Percentiles rank a stretch among this genome's conserved stretches.
These are phyloP conservation scores for Fomitiporia mediterranea DNA, from an alignment of 1,284 basidiomycete genomes.

Conservation along the genomic window DNA sequence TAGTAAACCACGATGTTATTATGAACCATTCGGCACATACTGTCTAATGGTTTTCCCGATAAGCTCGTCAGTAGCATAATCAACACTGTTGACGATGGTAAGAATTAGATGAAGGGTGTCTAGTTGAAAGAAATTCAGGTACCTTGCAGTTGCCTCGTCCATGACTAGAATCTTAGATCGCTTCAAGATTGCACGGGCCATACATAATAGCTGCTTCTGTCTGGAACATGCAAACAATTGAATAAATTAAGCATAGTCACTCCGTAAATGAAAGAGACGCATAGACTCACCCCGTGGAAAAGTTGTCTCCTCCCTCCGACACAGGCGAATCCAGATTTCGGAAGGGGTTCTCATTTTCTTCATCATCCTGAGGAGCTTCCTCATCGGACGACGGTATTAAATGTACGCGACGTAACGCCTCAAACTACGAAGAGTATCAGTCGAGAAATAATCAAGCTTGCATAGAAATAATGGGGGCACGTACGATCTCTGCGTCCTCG, in stretches of 20 bases:
- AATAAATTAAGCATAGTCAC: background rate
- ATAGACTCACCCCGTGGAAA: constrained; percentile 75
- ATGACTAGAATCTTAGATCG: constrained; percentile 55
- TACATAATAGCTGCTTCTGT: constrained; percentile 61
- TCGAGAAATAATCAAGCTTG: too few species aligned
- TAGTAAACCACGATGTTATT: too few species aligned
- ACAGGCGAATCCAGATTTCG: constrained; percentile 80
- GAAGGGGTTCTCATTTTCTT: constrained; percentile 82
- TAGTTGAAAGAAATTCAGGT: background rate
- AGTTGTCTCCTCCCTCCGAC: constrained; percentile 90
- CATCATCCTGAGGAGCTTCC: constrained; percentile 43
- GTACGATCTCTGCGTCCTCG: constrained; percentile 77
- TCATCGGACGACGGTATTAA: constrained; percentile 52
- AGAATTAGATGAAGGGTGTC: background rate
- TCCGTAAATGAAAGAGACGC: background rate
- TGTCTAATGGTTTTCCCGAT: constrained; percentile 72
- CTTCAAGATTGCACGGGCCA: constrained; percentile 61
- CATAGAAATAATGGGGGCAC: constrained; percentile 27
- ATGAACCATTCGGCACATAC: constrained; percentile 35
- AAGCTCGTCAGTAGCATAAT: constrained; percentile 75
- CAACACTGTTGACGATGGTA: constrained; percentile 42
- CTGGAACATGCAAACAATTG: constrained; percentile 23
- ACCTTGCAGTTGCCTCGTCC: constrained; percentile 56
- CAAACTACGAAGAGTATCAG: constrained; percentile 48
- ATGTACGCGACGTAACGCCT: constrained; percentile 84